These are phyloP conservation scores for Coniferiporia sulphurascens DNA, from an alignment of 1,284 basidiomycete genomes.

Conservation along the genomic window DNA sequence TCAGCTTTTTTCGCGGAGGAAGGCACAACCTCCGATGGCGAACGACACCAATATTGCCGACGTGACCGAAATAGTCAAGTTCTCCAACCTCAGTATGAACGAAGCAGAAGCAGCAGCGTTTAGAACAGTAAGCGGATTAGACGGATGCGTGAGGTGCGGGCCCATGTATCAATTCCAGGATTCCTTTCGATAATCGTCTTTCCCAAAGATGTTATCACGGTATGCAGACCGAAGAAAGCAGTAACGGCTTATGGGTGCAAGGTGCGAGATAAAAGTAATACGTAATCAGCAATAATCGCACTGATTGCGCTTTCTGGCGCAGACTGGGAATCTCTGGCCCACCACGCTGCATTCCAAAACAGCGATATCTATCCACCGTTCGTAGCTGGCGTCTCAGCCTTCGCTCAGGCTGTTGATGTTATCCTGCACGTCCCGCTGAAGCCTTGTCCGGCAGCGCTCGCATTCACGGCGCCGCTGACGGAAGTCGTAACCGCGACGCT, in stretches of 20 bases:
- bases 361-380: constrained; percentile 13
- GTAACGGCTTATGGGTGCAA: constrained; percentile 9
- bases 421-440: constrained; percentile 12
- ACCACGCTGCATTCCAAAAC: constrained; percentile 15
- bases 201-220: constrained; percentile 9
- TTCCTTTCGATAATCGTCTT: background rate
- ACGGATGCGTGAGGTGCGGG: constrained; percentile 17
- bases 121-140: background rate
- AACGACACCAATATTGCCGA: background rate
- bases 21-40: background rate
- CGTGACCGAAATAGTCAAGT: constrained; percentile 10
- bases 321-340: constrained; percentile 15
- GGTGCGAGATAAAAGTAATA: background rate
- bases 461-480: constrained; percentile 9
- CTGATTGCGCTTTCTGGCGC: background rate
- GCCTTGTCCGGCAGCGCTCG: constrained; percentile 3
- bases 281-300: background rate
- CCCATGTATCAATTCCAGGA: background rate
- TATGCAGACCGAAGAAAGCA: background rate
- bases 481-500: constrained; percentile 11
- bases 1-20: background rate
- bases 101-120: constrained; percentile 12
- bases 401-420: constrained; percentile 2
- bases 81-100: constrained; percentile 3
- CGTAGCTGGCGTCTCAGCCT: constrained; percentile 1